Evolutionary conservation across 257 asterid genomes (phyloP), one percentile per base, ranked within the genome.

Genomic region (Solanum infundibuliforme): DNA sequence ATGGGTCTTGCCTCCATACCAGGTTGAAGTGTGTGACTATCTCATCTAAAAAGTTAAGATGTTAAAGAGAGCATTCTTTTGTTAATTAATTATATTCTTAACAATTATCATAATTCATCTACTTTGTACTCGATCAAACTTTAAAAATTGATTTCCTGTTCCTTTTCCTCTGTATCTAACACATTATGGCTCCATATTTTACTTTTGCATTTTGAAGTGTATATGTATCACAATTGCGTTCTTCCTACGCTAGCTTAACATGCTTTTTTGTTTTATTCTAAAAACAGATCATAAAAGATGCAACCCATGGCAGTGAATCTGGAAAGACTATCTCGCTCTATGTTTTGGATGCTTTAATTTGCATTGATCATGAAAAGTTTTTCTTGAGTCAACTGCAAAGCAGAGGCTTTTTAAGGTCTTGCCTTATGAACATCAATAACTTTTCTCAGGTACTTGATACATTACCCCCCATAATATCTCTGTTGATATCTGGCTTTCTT

Each of bases 341-440:
- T 85, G 95, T 97, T 85, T 88, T 97, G 88, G 98, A 96, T 93
- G 96, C 98, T 65, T 86, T 97, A 86, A 91, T 97, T 86, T 92
- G 95, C 88, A 90, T 96, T 87, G 99, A 97, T 91, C 96, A 94
- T 79, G 99, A 97, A 86, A 97, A 95, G 90, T 93, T 90, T 90
- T 97, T 97, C 93, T 92, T 95, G 92, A 90, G 91, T 90, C 99
- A 95, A 90, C 95, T 97, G 90, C 98, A 95, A 83, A 95, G 98
- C 88, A 93, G 96, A 92, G 99, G 99, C 87, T 97, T 95, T 92
- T 89, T 97, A 91, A 92, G 98, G 93, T 90, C 96, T 84, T 94
- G 98, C 94, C 91, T 95, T 86, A 62, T 89, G 92, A 93, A 89
- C 93, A 94, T 97, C 89, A 92, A 95, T 90, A 96, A 92, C 88